These are phyloP conservation scores for Beauveria asiatica DNA, from an alignment of 2,329 filamentous ascomycete species.

Conservation along the genomic window DNA sequence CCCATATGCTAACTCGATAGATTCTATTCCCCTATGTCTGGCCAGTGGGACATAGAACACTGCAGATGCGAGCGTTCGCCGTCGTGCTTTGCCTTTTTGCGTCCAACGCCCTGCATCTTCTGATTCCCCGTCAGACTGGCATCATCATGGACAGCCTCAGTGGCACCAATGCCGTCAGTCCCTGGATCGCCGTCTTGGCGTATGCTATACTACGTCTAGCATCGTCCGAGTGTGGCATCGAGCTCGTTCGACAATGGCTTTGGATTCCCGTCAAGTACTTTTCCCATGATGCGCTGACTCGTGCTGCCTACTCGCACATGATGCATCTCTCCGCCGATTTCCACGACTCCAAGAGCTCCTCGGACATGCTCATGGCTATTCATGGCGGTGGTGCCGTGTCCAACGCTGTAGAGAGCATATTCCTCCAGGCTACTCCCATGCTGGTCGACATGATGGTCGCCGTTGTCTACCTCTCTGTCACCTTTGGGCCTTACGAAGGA, in stretches of 20 bases:
- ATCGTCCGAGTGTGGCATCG: slow-evolving; percentile 46
- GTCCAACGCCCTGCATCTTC: slow-evolving; percentile 63
- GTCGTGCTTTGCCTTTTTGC: slow-evolving; percentile 61
- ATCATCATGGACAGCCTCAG: slow-evolving; percentile 65
- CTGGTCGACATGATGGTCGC: slow-evolving; percentile 52
- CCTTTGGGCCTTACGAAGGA: slow-evolving; percentile 52
- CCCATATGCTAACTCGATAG: slow-evolving; percentile 25
- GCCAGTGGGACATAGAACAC: slow-evolving; percentile 55
- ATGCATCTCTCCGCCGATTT: slow-evolving; percentile 54
- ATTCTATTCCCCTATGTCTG: slow-evolving; percentile 73
- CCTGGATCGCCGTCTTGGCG: slow-evolving; percentile 44
- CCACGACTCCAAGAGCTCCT: slow-evolving; percentile 51
- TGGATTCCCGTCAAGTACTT: slow-evolving; percentile 52
- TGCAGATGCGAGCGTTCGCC: slow-evolving; percentile 60
- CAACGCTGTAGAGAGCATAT: slow-evolving; percentile 47
- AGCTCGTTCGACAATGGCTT: slow-evolving; percentile 44
- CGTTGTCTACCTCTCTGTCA: slow-evolving; percentile 49
- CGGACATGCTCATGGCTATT: slow-evolving; percentile 50
- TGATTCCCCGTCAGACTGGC: slow-evolving; percentile 75
- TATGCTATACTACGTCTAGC: slow-evolving; percentile 44
- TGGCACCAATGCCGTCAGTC: slow-evolving; percentile 36
- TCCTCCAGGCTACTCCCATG: slow-evolving; percentile 51
- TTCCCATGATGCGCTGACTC: slow-evolving; percentile 43
- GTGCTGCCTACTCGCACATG: slow-evolving; percentile 50
- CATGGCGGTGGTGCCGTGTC: slow-evolving; percentile 45